These are phyloP conservation scores for Annulohypoxylon bovei DNA, from an alignment of 495 filamentous ascomycete species.

Conservation along the genomic window DNA sequence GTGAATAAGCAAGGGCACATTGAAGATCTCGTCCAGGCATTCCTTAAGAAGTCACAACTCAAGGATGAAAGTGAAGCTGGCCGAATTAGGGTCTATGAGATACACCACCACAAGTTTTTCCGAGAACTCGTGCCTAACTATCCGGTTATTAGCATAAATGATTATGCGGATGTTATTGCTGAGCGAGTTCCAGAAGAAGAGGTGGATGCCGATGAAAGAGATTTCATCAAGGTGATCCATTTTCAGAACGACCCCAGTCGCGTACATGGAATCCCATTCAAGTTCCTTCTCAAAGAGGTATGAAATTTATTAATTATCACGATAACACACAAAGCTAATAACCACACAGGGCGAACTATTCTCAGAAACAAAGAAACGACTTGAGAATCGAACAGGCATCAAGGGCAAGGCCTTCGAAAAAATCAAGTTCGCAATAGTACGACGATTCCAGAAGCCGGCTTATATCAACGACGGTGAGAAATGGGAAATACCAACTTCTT, in stretches of 20 bases:
- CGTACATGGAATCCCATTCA: conserved; percentile 83
- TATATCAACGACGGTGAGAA: conserved; percentile 89
- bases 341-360: conserved; percentile 79
- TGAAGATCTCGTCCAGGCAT: conserved; percentile 73
- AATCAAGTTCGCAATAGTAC: conserved; percentile 91
- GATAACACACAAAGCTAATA: conserved; percentile 27
- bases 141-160: conserved; percentile 76
- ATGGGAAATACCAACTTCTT: not conserved
- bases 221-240: conserved; percentile 83
- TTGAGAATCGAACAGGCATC: conserved; percentile 89
- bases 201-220: conserved; percentile 62
- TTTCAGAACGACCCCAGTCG: conserved; percentile 88
- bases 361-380: conserved; percentile 86
- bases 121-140: conserved; percentile 73
- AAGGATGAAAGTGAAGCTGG: conserved; percentile 74
- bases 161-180: conserved; percentile 85
- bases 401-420: conserved; percentile 99
- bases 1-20: conserved; percentile 84
- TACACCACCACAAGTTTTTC: conserved; percentile 78
- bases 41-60: conserved; percentile 83
- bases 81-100: conserved; percentile 78
- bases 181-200: conserved; percentile 87
- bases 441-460: conserved; percentile 76
- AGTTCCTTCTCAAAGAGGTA: conserved; percentile 86
- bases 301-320: conserved; percentile 40